Percentiles rank a stretch among this genome's conserved stretches.
Conservation (phyloP, 805 yeast genomes). For the Candida manassasensis region DNA sequence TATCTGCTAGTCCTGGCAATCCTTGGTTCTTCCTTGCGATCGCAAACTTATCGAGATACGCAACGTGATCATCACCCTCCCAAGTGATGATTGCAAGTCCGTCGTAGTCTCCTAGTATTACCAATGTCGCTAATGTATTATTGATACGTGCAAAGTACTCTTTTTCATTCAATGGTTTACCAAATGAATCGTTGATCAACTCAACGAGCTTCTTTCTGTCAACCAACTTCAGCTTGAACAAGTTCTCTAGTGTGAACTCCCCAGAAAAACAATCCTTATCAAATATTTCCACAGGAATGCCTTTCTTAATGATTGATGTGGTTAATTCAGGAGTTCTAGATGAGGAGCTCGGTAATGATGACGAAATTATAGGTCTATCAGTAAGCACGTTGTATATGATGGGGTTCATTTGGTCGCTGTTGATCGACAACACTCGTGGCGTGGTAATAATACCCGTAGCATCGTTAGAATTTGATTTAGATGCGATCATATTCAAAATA, state of each 20-base stretch:
- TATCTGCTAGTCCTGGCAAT: constrained; percentile 88
- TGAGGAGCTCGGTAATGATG: constrained; percentile 71
- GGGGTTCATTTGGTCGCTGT: constrained; percentile 63
- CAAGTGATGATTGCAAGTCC: constrained; percentile 92
- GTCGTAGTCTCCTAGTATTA: constrained; percentile 90
- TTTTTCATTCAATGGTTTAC: constrained; percentile 56
- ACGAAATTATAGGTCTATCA: constrained; percentile 84
- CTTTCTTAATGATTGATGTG: constrained; percentile 77
- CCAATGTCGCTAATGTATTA: constrained; percentile 64
- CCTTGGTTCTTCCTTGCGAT: constrained; percentile 83
- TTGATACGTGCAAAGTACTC: constrained; percentile 66
- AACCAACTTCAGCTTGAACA: constrained; percentile 36
- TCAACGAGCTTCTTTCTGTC: constrained; percentile 53
- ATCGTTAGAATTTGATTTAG: constrained; percentile 31
- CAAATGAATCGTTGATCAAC: constrained; percentile 77
- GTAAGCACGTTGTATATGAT: constrained; percentile 85
- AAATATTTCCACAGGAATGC: constrained; percentile 53
- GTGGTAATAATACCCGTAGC: constrained; percentile 87
- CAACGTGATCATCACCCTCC: constrained; percentile 51
- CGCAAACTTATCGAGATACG: constrained; percentile 92
- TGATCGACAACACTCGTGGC: constrained; percentile 61
- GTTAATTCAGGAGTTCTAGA: constrained; percentile 56
- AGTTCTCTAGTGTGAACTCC: constrained; percentile 32
- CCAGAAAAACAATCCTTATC: constrained; percentile 21
- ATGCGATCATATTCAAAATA: constrained; percentile 47